phyloP scores from a whole-genome alignment of 2,329 filamentous ascomycete species.

The Decorospora gaudefroyi region DNA sequence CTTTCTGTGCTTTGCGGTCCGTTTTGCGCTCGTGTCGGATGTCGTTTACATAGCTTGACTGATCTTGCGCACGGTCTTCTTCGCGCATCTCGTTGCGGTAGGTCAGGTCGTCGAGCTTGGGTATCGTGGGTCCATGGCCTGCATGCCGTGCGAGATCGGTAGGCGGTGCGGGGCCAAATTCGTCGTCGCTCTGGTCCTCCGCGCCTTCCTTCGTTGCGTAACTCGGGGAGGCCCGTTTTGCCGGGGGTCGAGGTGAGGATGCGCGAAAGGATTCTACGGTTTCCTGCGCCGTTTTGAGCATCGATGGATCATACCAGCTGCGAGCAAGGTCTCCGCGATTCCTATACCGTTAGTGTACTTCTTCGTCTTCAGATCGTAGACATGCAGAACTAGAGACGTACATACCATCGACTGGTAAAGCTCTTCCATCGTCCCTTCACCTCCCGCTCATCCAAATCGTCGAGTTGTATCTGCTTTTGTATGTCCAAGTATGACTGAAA shows the following conservation, averaged over 20 bases:
- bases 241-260: slow-evolving; percentile 13
- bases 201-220: slow-evolving; percentile 18
- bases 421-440: slow-evolving; percentile 88
- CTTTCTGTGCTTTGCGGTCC: slow-evolving; percentile 70
- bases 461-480: slow-evolving; percentile 76
- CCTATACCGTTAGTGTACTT: slow-evolving; percentile 59
- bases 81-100: slow-evolving; percentile 63
- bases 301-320: slow-evolving; percentile 89
- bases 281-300: slow-evolving; percentile 60
- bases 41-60: slow-evolving; percentile 52
- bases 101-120: slow-evolving; percentile 73
- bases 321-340: slow-evolving; percentile 85
- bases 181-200: slow-evolving; percentile 43
- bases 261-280: slow-evolving; percentile 31
- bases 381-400: not conserved
- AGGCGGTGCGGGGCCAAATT: slow-evolving; percentile 59
- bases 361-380: not conserved
- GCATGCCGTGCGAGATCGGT: slow-evolving; percentile 37
- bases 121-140: slow-evolving; percentile 63
- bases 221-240: slow-evolving; percentile 28
- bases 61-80: slow-evolving; percentile 59
- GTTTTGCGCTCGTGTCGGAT: slow-evolving; percentile 65
- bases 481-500: slow-evolving; percentile 86
- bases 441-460: slow-evolving; percentile 74
- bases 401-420: slow-evolving; percentile 83